phyloP scores from a whole-genome alignment of 805 yeast species.

The Schwanniomyces pseudopolymorphus region DNA sequence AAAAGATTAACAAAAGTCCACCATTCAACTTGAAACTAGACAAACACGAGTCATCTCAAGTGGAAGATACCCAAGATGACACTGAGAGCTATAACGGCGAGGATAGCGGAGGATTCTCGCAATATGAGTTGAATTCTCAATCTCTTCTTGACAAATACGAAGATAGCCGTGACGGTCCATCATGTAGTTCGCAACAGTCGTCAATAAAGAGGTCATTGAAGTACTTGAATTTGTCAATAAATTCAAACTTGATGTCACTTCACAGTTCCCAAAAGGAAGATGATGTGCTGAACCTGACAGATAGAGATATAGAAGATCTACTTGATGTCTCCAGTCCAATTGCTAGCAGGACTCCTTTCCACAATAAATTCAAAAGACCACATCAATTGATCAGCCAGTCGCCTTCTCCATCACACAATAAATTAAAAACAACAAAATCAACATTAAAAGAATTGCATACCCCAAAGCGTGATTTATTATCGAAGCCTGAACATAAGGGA shows the following conservation, averaged over 20 bases:
- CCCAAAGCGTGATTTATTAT: slow-evolving; percentile 8
- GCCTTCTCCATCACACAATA: slow-evolving; percentile 37
- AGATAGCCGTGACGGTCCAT: background rate
- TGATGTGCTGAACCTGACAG: background rate
- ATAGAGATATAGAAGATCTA: slow-evolving; percentile 23
- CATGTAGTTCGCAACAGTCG: slow-evolving; percentile 11
- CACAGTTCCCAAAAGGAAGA: background rate
- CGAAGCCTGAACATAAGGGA: slow-evolving; percentile 28
- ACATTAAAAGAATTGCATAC: slow-evolving; percentile 1
- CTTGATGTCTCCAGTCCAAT: slow-evolving; percentile 13
- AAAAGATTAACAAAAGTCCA: slow-evolving; percentile 38
- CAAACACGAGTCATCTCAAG: slow-evolving; percentile 5
- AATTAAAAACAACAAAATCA: slow-evolving; percentile 8
- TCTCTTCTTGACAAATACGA: background rate
- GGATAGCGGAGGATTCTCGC: background rate
- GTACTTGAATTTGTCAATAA: slow-evolving; percentile 40
- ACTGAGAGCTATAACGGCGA: background rate
- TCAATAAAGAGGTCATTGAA: slow-evolving; percentile 43
- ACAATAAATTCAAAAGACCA: slow-evolving; percentile 42
- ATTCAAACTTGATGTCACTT: slow-evolving; percentile 13
- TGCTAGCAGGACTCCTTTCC: slow-evolving; percentile 11
- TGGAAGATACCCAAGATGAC: background rate
- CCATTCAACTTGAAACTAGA: slow-evolving; percentile 40
- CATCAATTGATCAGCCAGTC: slow-evolving; percentile 43
- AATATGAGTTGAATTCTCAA: background rate